Base-by-base conservation (phyloP, 208 protist genomes). In the Naegleria fowleri region DNA sequence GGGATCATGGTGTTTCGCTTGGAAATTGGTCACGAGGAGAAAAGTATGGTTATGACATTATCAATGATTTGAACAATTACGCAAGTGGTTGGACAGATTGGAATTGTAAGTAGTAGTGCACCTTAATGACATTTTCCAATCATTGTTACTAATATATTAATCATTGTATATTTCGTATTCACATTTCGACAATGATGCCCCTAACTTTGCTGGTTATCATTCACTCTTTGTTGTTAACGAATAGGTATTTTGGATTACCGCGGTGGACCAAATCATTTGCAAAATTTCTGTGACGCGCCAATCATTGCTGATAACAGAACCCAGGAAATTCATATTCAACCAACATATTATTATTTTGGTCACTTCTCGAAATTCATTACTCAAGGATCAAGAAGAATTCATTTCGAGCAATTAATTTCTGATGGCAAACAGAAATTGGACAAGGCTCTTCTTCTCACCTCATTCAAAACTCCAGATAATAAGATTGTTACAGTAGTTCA, bases 241-340 rank as follows among this genome's bases (percentile, higher is more conserved):
- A 48, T 48, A 48, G 43, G 43, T 5, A 19, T 94, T 38, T 87
- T 94, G 9, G 90, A 92, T 89, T 75, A 19, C 7, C 36, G 15
- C 0, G 93, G 93, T 55, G 93, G 93, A 19, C 93, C 93, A 22
- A 94, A 94, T 67, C 93, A 94, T 88, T 51, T 94, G 2, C 3
- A 83, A 38, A 94, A 94, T 67, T 83, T 41, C 29, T 94, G 93
- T 90, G 91, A 91, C 58, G 91, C 92, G 33, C 91, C 91, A 75
- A 86, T 94, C 48, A 84, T 92, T 79, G 91, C 55, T 75, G 93
- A 94, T 75, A 43, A 51, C 16, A 48, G 41, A 29, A 51, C 85
- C 41, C 59, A 87, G 79, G 43, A 59, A 55, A 38, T 94, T 40
- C 39, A 92, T 39, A 38, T 43, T 43, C 83, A 93, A 52, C 41